Base-by-base conservation (phyloP, 2,329 filamentous ascomycete genomes). In the Camillea tinctor region DNA sequence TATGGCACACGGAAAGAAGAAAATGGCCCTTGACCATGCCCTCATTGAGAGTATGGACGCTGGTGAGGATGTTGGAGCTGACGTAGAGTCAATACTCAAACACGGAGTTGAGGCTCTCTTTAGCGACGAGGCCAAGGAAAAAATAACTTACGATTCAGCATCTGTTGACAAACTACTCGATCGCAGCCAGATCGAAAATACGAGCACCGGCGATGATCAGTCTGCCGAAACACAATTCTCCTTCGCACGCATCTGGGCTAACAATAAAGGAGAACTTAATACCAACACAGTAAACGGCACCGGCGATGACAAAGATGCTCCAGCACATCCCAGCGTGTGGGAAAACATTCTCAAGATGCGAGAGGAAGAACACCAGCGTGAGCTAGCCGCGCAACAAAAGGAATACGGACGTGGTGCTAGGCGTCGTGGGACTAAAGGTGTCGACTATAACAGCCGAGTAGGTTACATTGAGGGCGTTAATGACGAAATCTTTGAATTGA, bases 21-120 rank as follows among this genome's bases (percentile, higher is more conserved):
- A 99, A 78, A 92, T 99, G 87, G 92, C 92, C 0, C 84, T 99
- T 0, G 95, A 99, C 69, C 93, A 98, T 74, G 91, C 95, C 1
- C 84, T 99, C 20, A 97, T 99, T 61, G 93, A 98, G 72, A 89
- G 87, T 56, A 92, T 99, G 85, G 92, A 93, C 59, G 85, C 87
- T 1, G 88, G 93, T n/a, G 90, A 95, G 52, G 85, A 94, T 44
- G 87, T 86, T 8, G 87, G 88, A 7, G 83, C 90, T 61, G 93
- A 98, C 70, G 77, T 98, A 4, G 93, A 96, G 68, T 91, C 91
- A 0, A 93, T 98, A 61, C 81, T 99, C 48, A 90, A 89, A 66
- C 90, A 96, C 70, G 95, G 95, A 56, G 93, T 94, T 0, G 87
- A 90, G 60, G 91, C 93, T 11, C 79, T 99, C 3, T 98, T 99